Conservation (phyloP, 176 grass and related monocot genomes). For the Ananas comosus region DNA sequence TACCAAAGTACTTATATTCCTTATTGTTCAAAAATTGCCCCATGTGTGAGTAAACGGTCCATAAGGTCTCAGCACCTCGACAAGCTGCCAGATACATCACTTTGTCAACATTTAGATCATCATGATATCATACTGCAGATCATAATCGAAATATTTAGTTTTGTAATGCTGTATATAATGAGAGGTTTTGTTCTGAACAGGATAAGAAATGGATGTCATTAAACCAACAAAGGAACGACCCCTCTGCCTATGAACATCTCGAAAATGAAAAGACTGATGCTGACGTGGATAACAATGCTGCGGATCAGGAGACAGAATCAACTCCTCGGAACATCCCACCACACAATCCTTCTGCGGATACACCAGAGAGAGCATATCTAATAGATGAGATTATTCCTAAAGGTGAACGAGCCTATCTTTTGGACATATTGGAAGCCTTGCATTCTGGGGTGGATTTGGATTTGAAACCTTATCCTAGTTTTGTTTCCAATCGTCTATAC, state of each 20-base stretch:
- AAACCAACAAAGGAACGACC: conserved; percentile 48
- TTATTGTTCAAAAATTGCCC: not conserved
- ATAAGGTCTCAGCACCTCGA: not conserved
- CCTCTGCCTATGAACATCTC: conserved; percentile 33
- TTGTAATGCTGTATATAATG: not conserved
- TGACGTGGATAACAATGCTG: conserved; percentile 15
- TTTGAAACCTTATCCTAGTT: conserved; percentile 54
- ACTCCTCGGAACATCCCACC: conserved; percentile 71
- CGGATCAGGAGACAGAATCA: conserved; percentile 19
- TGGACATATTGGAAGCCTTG: conserved; percentile 48
- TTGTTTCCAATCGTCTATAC: conserved; percentile 73
- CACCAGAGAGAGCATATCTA: conserved; percentile 54
- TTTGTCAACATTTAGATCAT: not conserved
- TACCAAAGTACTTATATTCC: not conserved
- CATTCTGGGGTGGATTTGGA: conserved; percentile 34
- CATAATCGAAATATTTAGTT: not conserved
- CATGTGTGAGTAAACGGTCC: not conserved
- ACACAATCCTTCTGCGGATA: conserved; percentile 57
- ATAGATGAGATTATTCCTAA: conserved; percentile 79
- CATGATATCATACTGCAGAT: not conserved
- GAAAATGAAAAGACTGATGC: conserved; percentile 24
- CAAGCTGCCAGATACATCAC: not conserved
- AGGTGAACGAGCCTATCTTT: conserved; percentile 43
- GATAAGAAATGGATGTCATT: conserved; percentile 62
- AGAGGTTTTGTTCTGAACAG: conserved; percentile 25